Base-by-base conservation (phyloP, 1,284 basidiomycete genomes). In the Trametes sp. region DNA sequence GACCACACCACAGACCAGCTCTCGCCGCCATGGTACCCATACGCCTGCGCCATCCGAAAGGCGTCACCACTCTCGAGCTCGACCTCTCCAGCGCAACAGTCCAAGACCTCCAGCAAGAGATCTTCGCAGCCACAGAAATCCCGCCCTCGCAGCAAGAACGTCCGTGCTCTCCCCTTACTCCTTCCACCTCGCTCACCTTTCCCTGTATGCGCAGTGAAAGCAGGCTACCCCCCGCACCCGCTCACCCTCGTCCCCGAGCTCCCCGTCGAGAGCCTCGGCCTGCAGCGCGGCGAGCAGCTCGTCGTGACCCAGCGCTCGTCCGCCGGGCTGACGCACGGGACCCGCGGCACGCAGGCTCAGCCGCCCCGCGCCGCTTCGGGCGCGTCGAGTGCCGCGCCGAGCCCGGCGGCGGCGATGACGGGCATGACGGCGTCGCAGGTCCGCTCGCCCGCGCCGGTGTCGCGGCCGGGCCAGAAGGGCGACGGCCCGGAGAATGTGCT, bases 281-380 rank as follows among this genome's bases (percentile, higher is more conserved):
- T 96, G 29, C 82, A 84, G 60, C 74, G 81, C 19, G 93, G 94
- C 1, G 95, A 96, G 64, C 93, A 95, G 76, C 83, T 96, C 59
- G 93, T 94, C 67, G 91, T 95, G 36, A 88, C 80, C 49, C 82
- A 88, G 64, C 81, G 77, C 46, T 67, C 73, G 14, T 72, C 72
- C 11, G 57, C 23, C 45, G 58, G 48, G 28, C 48, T 52, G 29
- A 61, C 19, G 35, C 62, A 26, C 68, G 60, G 68, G 69, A 52
- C n/a, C n/a, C n/a, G n/a, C n/a, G n/a, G n/a, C n/a, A n/a, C 48
- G 14, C 48, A 11, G 0, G 29, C 6, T 57, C 56, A 28, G 57
- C 66, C 13, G n/a, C n/a, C n/a, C n/a, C n/a, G n/a, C n/a, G n/a
- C n/a, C n/a, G n/a, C n/a, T n/a, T n/a, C n/a, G n/a, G n/a, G n/a